Base-by-base conservation (phyloP, 2,329 filamentous ascomycete species). In the Allantophomopsis lycopodina region DNA sequence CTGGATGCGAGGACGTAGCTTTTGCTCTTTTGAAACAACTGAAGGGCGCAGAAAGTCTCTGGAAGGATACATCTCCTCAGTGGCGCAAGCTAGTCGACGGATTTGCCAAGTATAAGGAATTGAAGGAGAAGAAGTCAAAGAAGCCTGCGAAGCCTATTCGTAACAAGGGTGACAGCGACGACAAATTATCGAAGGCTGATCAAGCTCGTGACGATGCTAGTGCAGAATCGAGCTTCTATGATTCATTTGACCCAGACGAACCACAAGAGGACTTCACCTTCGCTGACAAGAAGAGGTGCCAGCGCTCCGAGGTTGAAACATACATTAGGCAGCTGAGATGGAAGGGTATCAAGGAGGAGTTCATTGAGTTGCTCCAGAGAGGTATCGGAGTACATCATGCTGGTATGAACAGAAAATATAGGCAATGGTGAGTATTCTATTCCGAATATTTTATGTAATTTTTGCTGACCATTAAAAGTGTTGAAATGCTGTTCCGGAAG, bases 341-440 rank as follows among this genome's bases (percentile, higher is more conserved):
- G 35, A 69, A 69, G 37, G 59, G 63, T 12, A 61, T 79, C 15
- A 54, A 61, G 0, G 60, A 64, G 10, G 64, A 65, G 46, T 55
- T 87, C 7, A 65, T 84, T 15, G 60, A 69, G 8, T 74, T 75
- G 2, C 62, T 89, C 1, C 63, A 63, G 42, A 65, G 83, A 40
- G 83, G 84, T 15, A 64, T 89, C 14, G 84, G 79, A 23, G 73
- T 88, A 6, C 83, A 89, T 59, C 84, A 89, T 52, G 72, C 82
- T 14, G 83, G 83, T 59, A 76, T 88, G 76, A 88, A 87, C 52
- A 68, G 80, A 37, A 73, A 74, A 45, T 88, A 88, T 52, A 73
- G 83, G 31, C 81, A 86, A 54, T 65, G 68, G 60, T 65, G 59
- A 62, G 60, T 63, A 34, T 11, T 15, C 32, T 34, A 8, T 16